phyloP scores from a whole-genome alignment of 176 grass and related monocot species.

The Carex myosuroides region DNA sequence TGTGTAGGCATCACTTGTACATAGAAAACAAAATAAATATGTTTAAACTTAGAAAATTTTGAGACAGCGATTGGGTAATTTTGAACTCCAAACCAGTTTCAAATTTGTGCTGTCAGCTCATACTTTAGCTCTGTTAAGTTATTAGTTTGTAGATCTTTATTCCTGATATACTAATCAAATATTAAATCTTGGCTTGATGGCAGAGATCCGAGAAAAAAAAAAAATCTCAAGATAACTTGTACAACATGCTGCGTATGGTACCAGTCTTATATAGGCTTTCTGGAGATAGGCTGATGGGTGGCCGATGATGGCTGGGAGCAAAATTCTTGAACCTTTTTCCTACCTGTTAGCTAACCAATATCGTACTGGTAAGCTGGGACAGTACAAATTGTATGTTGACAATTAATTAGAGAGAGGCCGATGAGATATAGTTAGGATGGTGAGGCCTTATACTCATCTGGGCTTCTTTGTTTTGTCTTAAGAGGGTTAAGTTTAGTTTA shows the following conservation, averaged over 20 bases:
- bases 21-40: constrained; percentile 28
- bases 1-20: constrained; percentile 9
- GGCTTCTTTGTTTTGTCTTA: no score
- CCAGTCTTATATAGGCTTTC: no score
- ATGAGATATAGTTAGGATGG: no score
- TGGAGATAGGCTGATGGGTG: no score
- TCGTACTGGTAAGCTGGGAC: no score
- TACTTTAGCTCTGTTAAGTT: background rate
- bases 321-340: no score
- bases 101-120: background rate
- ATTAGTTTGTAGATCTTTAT: background rate
- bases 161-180: background rate
- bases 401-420: no score
- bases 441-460: no score
- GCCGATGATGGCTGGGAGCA: no score
- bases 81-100: background rate
- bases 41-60: constrained; percentile 12
- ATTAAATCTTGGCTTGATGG: background rate
- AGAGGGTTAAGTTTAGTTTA: no score
- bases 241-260: background rate
- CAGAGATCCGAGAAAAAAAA: background rate
- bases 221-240: background rate
- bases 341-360: no score
- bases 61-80: background rate
- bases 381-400: no score